Conservation (phyloP, 1,284 basidiomycete species). For the Ceratobasidium sp. region DNA sequence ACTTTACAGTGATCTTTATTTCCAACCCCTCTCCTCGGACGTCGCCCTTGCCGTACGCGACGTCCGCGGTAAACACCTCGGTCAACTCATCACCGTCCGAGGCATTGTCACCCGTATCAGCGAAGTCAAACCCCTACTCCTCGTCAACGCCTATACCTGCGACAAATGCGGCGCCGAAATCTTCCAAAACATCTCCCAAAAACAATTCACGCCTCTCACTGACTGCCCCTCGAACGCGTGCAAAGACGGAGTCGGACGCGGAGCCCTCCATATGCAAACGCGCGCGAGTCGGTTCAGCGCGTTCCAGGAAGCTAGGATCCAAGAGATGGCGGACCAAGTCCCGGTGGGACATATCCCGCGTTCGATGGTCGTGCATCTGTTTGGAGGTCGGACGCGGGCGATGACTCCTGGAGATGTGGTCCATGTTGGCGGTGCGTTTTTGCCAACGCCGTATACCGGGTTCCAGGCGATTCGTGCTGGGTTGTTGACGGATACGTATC, state of each 20-base stretch:
- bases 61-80: slow-evolving; percentile 88
- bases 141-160: slow-evolving; percentile 99
- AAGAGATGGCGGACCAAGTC: slow-evolving; percentile 99
- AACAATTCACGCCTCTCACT: slow-evolving; percentile 89
- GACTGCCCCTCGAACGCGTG: slow-evolving; percentile 88
- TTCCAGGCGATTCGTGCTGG: slow-evolving; percentile 94
- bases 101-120: slow-evolving; percentile 99
- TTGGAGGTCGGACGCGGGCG: slow-evolving; percentile 89
- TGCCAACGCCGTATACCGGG: slow-evolving; percentile 91
- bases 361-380: slow-evolving; percentile 96
- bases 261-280: slow-evolving; percentile 97
- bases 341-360: slow-evolving; percentile 99
- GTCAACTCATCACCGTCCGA: slow-evolving; percentile 93
- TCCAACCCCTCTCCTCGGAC: slow-evolving; percentile 84
- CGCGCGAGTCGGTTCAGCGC: slow-evolving; percentile 97
- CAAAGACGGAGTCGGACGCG: slow-evolving; percentile 87
- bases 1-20: slow-evolving; percentile 88
- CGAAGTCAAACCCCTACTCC: slow-evolving; percentile 97
- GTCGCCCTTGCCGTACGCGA: slow-evolving; percentile 85
- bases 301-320: slow-evolving; percentile 99
- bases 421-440: slow-evolving; percentile 89
- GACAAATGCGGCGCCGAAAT: slow-evolving; percentile 98
- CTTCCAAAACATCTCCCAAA: slow-evolving; percentile 97
- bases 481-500: slow-evolving; percentile 96
- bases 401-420: slow-evolving; percentile 98